These are phyloP conservation scores for Cladophialophora psammophila DNA, from an alignment of 2,329 filamentous ascomycete species.

Conservation along the genomic window DNA sequence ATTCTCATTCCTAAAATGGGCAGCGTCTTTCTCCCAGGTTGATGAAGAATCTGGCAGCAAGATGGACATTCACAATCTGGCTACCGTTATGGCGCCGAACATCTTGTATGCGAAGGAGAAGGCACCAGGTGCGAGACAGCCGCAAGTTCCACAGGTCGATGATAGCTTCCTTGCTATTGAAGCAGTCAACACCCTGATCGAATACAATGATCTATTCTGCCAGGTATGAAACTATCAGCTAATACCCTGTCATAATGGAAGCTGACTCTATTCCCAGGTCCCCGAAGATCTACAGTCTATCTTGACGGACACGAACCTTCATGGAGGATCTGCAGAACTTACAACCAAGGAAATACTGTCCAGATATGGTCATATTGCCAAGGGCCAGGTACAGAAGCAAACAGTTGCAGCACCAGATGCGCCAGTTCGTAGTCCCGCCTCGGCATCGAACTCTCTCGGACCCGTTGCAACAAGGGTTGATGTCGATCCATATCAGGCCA, in stretches of 20 bases:
- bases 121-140: constrained; percentile 53
- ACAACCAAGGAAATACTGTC: constrained; percentile 98
- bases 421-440: constrained; percentile 57
- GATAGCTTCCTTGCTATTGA: constrained; percentile 94
- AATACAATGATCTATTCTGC: constrained; percentile 95
- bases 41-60: constrained; percentile 97
- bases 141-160: constrained; percentile 74
- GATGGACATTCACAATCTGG: constrained; percentile 98
- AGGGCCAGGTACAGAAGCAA: constrained; percentile 61
- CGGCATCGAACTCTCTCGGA: constrained; percentile 49
- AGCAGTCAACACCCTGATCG: constrained; percentile 88
- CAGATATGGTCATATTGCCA: constrained; percentile 84
- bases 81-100: constrained; percentile 96
- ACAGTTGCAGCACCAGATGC: constrained; percentile 60
- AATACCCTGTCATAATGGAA: constrained; percentile 17
- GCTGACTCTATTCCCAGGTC: constrained; percentile 65
- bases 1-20: constrained; percentile 97
- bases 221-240: constrained; percentile 67
- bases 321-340: constrained; percentile 82
- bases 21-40: constrained; percentile 93
- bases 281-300: constrained; percentile 89
- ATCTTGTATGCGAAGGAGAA: constrained; percentile 75
- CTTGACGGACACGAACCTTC: constrained; percentile 80
- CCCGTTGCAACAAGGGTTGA: constrained; percentile 73
- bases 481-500: constrained; percentile 77